Evolutionary conservation across 345 rosid genomes (phyloP).

Genomic region (Eucalyptus globulus): DNA sequence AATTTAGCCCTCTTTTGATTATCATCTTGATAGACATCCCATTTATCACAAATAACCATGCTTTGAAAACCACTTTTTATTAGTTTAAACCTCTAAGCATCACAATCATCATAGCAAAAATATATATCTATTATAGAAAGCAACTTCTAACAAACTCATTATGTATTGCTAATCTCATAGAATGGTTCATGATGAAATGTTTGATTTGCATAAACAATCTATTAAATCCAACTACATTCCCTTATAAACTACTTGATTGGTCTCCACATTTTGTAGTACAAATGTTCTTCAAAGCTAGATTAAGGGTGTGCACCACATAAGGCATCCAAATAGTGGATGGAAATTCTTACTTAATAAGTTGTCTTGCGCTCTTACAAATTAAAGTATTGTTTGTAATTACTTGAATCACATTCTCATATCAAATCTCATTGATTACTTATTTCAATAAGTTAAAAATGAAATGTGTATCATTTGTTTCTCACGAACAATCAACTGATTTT

Average conservation of each 20-base stretch:
- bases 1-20: not conserved
- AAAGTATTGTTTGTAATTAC: not conserved
- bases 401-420: not conserved
- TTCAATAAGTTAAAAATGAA: no score
- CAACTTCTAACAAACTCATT: not conserved
- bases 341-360: no score
- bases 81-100: not conserved
- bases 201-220: no score
- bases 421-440: not conserved
- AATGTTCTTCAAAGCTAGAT: no score
- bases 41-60: not conserved
- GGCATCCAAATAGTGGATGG: fast-evolving
- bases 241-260: not conserved
- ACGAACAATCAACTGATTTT: no score
- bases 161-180: not conserved
- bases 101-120: not conserved
- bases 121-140: not conserved
- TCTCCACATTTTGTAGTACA: not conserved
- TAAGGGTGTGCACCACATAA: not conserved
- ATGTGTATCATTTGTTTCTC: no score
- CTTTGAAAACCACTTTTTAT: not conserved
- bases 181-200: not conserved
- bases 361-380: not conserved
- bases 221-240: no score
- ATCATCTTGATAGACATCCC: not conserved